Conservation (phyloP, 768 basidiomycete species). For the Lactarius quietus region DNA sequence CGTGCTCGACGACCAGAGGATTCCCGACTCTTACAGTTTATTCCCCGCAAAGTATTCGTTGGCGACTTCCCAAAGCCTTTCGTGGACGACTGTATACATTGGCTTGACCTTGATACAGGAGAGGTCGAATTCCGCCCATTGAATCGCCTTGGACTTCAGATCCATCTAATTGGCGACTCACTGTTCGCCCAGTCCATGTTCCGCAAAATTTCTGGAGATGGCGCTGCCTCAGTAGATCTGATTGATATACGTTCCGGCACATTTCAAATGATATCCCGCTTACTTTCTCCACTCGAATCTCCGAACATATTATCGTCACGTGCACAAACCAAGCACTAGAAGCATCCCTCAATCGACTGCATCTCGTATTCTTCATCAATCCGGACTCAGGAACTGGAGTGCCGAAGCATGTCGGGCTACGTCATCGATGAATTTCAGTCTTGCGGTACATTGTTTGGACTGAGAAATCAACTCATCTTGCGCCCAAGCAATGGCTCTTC, state of each 20-base stretch:
- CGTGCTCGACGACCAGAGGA: background rate
- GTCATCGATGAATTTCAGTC: background rate
- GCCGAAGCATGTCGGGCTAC: slow-evolving; percentile 39
- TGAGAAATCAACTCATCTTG: background rate
- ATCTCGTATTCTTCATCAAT: slow-evolving; percentile 40
- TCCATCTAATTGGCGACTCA: slow-evolving; percentile 31
- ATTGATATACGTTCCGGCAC: background rate
- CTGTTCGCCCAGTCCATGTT: background rate
- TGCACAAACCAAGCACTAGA: background rate
- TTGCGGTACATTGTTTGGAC: background rate
- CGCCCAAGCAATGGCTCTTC: background rate
- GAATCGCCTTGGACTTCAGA: slow-evolving; percentile 32
- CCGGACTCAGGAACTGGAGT: slow-evolving; percentile 34
- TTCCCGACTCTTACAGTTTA: slow-evolving; percentile 27
- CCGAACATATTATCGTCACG: background rate
- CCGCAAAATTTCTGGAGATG: background rate
- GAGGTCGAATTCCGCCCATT: slow-evolving; percentile 34
- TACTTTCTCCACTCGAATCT: background rate
- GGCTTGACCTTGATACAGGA: slow-evolving; percentile 31
- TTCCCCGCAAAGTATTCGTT: slow-evolving; percentile 33
- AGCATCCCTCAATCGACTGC: slow-evolving; percentile 37
- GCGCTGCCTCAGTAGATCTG: background rate
- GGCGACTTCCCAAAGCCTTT: slow-evolving; percentile 32
- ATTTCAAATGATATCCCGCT: background rate
- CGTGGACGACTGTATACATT: slow-evolving; percentile 27